Base-by-base conservation (phyloP, 441 rosid species). In the Gossypium laxum region DNA sequence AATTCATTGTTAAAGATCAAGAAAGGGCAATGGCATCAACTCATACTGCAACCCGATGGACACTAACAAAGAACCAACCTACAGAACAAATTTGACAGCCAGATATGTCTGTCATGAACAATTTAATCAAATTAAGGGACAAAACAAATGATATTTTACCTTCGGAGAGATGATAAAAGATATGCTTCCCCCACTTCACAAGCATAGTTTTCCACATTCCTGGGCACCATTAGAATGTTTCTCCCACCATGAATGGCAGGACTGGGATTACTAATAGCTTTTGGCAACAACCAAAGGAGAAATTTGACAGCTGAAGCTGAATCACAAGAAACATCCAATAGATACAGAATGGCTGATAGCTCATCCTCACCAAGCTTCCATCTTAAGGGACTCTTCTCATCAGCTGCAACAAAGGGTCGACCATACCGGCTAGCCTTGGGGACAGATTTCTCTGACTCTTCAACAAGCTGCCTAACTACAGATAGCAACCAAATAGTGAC, bases 321-420 rank as follows among this genome's bases (percentile, higher is more conserved):
- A 79, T 93, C 99, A 65, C 82, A 74, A 81, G 92, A 90, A 63
- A 85, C 76, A 85, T 96, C 99, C 87, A 96, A 74, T 74, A 93
- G 77, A 83, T 85, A 89, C 77, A 93, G 77, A 71, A 96, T 75
- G 34, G 86, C 71, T 72, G 94, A 89, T 67, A 96, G 82, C 83
- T 91, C 97, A 74, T 91, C 98, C 82, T 88, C 98, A 71, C 96
- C 91, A 70, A 96, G 90, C 85, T 87, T 96, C 99, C 99, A 93
- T 72, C 82, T 79, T 41, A 71, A 10, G 45, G 87, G 78, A 71
- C 74, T 81, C 80, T 82, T 83, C 65, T 89, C 97, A 78, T 93
- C 97, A 67, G 79, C 74, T 19, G 88, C 77, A 78, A 83, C 79
- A 70, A 74, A 83, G 79, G 86, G 75, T 80, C 90, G 82, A 72